These are phyloP conservation scores for Staphylotrichum longicolle DNA, from an alignment of 495 filamentous ascomycete species.

Conservation along the genomic window DNA sequence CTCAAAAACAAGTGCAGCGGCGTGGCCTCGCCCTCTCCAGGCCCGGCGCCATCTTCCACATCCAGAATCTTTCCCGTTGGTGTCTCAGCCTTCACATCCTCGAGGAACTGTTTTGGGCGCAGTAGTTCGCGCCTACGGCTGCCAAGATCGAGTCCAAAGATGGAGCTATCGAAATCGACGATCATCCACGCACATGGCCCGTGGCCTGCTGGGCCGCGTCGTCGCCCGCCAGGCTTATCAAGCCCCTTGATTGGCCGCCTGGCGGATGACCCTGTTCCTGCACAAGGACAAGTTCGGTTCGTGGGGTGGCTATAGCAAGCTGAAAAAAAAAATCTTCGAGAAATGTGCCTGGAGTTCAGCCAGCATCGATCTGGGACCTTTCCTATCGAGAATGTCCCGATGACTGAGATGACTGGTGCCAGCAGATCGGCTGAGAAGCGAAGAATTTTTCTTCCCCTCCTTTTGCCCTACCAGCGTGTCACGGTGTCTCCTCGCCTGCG, in stretches of 20 bases:
- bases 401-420: background rate
- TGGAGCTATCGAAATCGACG: conserved; percentile 12
- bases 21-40: background rate
- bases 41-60: background rate
- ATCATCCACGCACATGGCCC: conserved; percentile 9
- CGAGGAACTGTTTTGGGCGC: conserved; percentile 10
- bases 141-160: background rate
- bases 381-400: background rate
- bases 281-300: conserved; percentile 1
- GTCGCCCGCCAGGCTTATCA: background rate
- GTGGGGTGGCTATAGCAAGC: conserved; percentile 14
- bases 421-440: background rate
- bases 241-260: conserved; percentile 11
- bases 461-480: background rate
- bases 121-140: conserved; percentile 3
- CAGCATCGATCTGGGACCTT: conserved; percentile 1
- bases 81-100: conserved; percentile 1
- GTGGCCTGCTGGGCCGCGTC: conserved; percentile 11
- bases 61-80: background rate
- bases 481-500: background rate
- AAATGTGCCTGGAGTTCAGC: conserved; percentile 1
- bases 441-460: background rate
- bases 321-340: background rate
- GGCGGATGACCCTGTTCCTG: background rate
- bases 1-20: background rate